phyloP scores from a whole-genome alignment of 2,329 filamentous ascomycete species.

The Xylariaceae sp. region DNA sequence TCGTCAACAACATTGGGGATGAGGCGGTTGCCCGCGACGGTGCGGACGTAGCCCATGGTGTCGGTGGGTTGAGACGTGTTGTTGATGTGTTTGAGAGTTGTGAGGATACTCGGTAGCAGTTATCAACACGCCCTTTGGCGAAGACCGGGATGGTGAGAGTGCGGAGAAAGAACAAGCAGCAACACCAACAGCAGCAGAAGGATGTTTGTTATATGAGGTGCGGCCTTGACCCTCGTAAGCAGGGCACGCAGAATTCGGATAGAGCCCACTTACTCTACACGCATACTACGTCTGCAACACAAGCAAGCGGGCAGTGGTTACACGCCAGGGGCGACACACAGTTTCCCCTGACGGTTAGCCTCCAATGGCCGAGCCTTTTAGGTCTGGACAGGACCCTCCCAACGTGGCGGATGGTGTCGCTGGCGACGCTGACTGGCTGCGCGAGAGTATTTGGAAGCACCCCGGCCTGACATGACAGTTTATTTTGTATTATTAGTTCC shows the following conservation, averaged over 20 bases:
- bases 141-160: neutral
- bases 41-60: constrained; percentile 15
- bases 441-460: constrained; percentile 20
- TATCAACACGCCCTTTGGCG: too few species aligned
- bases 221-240: neutral
- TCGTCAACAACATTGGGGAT: constrained; percentile 23
- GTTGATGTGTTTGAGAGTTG: neutral
- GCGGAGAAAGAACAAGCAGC: neutral
- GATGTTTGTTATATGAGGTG: neutral
- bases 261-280: neutral
- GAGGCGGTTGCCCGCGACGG: constrained; percentile 18
- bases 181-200: neutral
- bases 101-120: neutral
- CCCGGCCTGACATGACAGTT: neutral
- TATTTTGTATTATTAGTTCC: neutral
- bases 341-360: too few species aligned
- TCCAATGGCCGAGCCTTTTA: too few species aligned
- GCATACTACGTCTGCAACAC: too few species aligned
- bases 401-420: too few species aligned
- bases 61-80: neutral
- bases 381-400: too few species aligned
- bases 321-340: too few species aligned
- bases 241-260: neutral
- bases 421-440: too few species aligned
- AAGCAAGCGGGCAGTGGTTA: too few species aligned